Conservation (phyloP, 2,329 filamentous ascomycete species). For the Aspergillus sojae region DNA sequence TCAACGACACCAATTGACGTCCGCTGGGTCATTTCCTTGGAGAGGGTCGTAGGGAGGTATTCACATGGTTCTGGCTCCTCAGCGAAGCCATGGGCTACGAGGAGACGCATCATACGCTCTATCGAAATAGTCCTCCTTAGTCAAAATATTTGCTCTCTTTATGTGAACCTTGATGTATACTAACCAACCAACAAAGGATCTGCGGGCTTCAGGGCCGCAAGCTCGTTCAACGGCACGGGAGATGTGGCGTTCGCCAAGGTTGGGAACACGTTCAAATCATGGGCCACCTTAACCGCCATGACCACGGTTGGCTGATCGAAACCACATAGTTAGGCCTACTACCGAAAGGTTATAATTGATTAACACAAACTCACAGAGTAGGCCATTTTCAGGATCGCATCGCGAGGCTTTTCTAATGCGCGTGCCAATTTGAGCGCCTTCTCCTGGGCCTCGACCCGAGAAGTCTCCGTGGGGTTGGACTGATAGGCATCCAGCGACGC, state of each 20-base stretch:
- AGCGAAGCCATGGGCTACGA: conserved; percentile 21
- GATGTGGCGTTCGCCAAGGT: conserved; percentile 17
- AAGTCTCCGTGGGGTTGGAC: conserved; percentile 10
- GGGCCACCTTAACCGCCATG: conserved; percentile 25
- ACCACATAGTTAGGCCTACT: not conserved
- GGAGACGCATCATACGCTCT: conserved; percentile 28
- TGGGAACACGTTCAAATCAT: conserved; percentile 23
- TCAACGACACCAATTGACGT: conserved; percentile 20
- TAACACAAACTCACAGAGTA: conserved; percentile 13
- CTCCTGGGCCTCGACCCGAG: conserved; percentile 20
- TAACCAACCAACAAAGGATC: conserved; percentile 27
- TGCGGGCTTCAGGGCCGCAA: conserved; percentile 24
- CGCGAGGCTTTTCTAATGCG: conserved; percentile 21
- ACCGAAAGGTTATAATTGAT: too few relatives aligned
- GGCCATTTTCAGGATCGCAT: conserved; percentile 25
- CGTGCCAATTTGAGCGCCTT: conserved; percentile 18
- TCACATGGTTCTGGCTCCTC: conserved; percentile 15
- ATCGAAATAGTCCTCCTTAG: not conserved
- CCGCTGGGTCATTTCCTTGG: conserved; percentile 22
- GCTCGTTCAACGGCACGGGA: conserved; percentile 17
- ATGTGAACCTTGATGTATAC: not conserved
- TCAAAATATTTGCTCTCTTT: not conserved
- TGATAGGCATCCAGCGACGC: conserved; percentile 15
- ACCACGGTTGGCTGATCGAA: conserved; percentile 10
- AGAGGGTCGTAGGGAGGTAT: conserved; percentile 21